phyloP scores from a whole-genome alignment of 202 grass and related monocot genomes.

The Hordeum pubiflorum region DNA sequence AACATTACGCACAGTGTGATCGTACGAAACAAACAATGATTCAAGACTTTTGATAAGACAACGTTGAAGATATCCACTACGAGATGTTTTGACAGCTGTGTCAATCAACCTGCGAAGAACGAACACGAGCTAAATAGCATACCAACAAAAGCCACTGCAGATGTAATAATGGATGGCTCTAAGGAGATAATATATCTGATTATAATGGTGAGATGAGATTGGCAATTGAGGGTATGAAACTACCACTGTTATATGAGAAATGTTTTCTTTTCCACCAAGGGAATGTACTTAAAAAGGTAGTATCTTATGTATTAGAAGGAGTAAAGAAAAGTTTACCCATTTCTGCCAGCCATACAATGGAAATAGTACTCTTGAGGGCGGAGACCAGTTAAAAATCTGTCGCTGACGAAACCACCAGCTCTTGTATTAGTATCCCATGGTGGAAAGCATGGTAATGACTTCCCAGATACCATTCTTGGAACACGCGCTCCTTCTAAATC shows the following conservation, averaged over 20 bases:
- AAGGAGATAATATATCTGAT: neutral
- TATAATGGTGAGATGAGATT: neutral
- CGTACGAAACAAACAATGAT: slow-evolving; percentile 76
- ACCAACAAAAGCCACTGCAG: neutral
- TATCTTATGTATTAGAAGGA: slow-evolving; percentile 15
- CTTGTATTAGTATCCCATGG: slow-evolving; percentile 78
- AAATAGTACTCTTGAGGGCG: slow-evolving; percentile 98
- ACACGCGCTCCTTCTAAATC: slow-evolving; percentile 90
- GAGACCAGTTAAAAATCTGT: slow-evolving; percentile 93
- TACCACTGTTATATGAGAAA: neutral
- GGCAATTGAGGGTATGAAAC: neutral
- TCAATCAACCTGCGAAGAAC: slow-evolving; percentile 64
- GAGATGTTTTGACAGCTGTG: slow-evolving; percentile 92
- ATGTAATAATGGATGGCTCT: neutral
- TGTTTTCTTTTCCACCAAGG: neutral
- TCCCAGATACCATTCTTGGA: slow-evolving; percentile 85
- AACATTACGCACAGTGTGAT: slow-evolving; percentile 84
- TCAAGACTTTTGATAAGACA: slow-evolving; percentile 91
- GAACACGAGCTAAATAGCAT: slow-evolving; percentile 8
- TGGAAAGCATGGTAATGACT: slow-evolving; percentile 86
- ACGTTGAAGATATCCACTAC: slow-evolving; percentile 87
- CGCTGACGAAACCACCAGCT: slow-evolving; percentile 77
- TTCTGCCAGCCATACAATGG: slow-evolving; percentile 97
- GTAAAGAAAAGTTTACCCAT: slow-evolving; percentile 53
- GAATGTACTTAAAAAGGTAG: neutral